These are phyloP conservation scores for Saprolegnia parasitica DNA, from an alignment of 352 stramenopile genomes.

Conservation along the genomic window DNA sequence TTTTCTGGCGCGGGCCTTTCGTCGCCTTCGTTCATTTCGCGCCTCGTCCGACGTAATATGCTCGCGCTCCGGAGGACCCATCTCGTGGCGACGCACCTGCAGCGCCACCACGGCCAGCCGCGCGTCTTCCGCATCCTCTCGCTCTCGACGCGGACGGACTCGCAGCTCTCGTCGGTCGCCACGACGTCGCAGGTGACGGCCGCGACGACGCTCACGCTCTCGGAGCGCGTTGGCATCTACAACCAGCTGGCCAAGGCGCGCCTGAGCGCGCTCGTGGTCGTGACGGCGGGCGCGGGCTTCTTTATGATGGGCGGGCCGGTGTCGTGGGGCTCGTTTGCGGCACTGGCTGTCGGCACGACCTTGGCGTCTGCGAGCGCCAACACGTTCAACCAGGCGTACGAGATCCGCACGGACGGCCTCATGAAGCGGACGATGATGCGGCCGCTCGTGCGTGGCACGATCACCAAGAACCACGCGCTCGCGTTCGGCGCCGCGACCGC, in stretches of 20 bases:
- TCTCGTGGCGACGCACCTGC: slow-evolving; percentile 10
- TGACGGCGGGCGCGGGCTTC: slow-evolving; percentile 95
- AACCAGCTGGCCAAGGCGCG: slow-evolving; percentile 92
- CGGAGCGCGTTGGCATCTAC: slow-evolving; percentile 71
- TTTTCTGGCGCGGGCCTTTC: background rate
- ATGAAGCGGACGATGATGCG: slow-evolving; percentile 97
- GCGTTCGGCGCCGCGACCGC: slow-evolving; percentile 83
- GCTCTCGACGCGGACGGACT: slow-evolving; percentile 24
- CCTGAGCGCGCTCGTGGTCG: slow-evolving; percentile 94
- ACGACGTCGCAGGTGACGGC: slow-evolving; percentile 34
- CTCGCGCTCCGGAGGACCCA: slow-evolving; percentile 12
- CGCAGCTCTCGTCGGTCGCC: slow-evolving; percentile 25
- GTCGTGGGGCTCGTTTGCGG: slow-evolving; percentile 81
- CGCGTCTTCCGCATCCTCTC: slow-evolving; percentile 23
- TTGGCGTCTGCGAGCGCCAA: slow-evolving; percentile 92
- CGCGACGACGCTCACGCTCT: slow-evolving; percentile 41
- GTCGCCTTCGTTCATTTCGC: background rate
- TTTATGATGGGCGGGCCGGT: slow-evolving; percentile 94
- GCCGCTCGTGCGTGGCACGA: slow-evolving; percentile 87
- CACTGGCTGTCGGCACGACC: slow-evolving; percentile 91
- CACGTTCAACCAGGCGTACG: slow-evolving; percentile 98
- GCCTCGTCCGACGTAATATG: background rate
- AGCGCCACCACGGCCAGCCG: slow-evolving; percentile 6
- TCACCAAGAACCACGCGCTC: slow-evolving; percentile 73
- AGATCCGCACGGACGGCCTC: slow-evolving; percentile 90